These are phyloP conservation scores for Lentinus polychrous DNA, from an alignment of 1,284 basidiomycete genomes.

Conservation along the genomic window DNA sequence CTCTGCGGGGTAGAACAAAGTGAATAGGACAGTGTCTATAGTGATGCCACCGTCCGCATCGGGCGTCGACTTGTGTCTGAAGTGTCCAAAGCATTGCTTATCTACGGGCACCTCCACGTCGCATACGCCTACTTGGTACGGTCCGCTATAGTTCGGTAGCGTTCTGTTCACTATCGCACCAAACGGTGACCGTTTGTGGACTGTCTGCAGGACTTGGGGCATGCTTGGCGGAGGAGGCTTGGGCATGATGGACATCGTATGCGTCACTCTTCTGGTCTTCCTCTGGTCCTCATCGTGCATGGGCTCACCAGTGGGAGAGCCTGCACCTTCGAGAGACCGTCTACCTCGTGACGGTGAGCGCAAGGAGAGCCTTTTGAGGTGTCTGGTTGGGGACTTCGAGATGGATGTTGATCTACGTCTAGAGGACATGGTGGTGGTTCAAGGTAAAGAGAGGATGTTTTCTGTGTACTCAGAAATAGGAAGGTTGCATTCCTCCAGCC, in stretches of 20 bases:
- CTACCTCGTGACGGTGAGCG: too few relatives aligned
- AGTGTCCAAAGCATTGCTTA: conserved; percentile 22
- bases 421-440: too few relatives aligned
- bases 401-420: too few relatives aligned
- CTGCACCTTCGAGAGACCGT: too few relatives aligned
- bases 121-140: conserved; percentile 24
- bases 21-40: conserved; percentile 31
- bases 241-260: conserved; percentile 3
- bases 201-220: conserved; percentile 6
- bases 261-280: background rate
- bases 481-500: too few relatives aligned
- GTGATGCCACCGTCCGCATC: conserved; percentile 20
- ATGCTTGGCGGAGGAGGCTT: conserved; percentile 4
- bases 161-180: conserved; percentile 22
- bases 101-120: conserved; percentile 24
- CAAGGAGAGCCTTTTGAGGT: too few relatives aligned
- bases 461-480: too few relatives aligned
- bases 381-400: too few relatives aligned
- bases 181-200: conserved; percentile 18
- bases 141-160: conserved; percentile 24
- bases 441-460: too few relatives aligned
- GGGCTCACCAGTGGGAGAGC: too few relatives aligned
- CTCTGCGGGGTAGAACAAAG: conserved; percentile 33
- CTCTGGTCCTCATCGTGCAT: background rate
- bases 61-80: conserved; percentile 21